Evolutionary conservation across 164 flowering plant species (phyloP), one percentile per base, ranked within the genome.

Genomic region (Stephania yunnanensis): DNA sequence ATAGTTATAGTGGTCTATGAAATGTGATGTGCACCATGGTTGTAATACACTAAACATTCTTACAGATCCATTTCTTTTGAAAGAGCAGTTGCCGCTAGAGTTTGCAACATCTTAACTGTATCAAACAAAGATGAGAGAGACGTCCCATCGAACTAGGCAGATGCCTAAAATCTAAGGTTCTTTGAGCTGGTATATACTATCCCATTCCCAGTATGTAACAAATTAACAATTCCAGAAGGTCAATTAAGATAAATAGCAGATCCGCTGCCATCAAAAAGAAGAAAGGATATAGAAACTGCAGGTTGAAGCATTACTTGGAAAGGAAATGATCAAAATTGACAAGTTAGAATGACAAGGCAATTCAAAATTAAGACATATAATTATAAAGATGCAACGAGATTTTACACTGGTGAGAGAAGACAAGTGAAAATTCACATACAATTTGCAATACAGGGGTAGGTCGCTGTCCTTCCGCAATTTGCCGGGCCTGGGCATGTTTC

Each of bases 401-500:
- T 19, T 2, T 58, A 58, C 3, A 58, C 22, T 17, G n/a, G 22
- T 17, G 20, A 19, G 19, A 15, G 22, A 58, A 6, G 22, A 58
- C 10, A 58, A 75, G 42, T 36, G 65, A 30, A 22, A 64, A 10
- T 73, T 73, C 25, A 82, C 97, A 68, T 90, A 96, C 99, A 82
- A 96, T 92, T 88, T 94, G 97, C 74, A 96, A 87, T 68, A 96
- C 93, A 72, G 99, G 94, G 53, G 85, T 86, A 55, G 84, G 73
- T 66, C 82, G 89, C 69, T 85, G 85, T 76, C 92, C 97, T 79
- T 85, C 85, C 11, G 81, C 83, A 52, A 84, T 83, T 85, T 91
- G 92, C 53, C 98, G 89, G 68, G 95, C 97, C 77, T 81, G 86
- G 19, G 95, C 94, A 88, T 96, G 99, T 81, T 96, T 91, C 99